Conservation (phyloP, 139 green algal genomes). For the Chlorella vulgaris region DNA sequence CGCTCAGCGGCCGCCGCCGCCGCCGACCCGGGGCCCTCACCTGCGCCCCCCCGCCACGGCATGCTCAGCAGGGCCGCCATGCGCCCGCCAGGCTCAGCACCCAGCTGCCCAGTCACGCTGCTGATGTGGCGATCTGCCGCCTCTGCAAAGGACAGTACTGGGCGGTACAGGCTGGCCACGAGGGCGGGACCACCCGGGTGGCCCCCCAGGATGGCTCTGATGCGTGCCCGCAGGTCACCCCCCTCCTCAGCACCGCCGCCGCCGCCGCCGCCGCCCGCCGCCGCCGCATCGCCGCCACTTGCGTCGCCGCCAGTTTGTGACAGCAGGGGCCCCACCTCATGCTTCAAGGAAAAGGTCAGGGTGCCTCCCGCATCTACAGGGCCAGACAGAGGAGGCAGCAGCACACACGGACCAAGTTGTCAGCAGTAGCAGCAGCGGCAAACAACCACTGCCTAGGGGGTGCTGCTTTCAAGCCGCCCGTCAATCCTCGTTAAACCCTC, state of each 20-base stretch:
- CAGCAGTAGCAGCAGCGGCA: too few species aligned
- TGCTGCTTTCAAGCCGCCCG: too few species aligned
- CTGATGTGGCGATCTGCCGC: conserved; percentile 24
- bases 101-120: not conserved
- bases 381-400: not conserved
- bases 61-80: conserved; percentile 31
- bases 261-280: not conserved
- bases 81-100: not conserved
- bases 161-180: conserved; percentile 51
- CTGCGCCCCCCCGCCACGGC: conserved; percentile 14
- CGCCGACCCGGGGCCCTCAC: too few species aligned
- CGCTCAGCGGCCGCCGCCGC: not conserved
- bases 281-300: not conserved
- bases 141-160: conserved; percentile 49
- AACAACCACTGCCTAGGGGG: too few species aligned
- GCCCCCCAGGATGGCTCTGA: conserved; percentile 30
- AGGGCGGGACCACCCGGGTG: conserved; percentile 43
- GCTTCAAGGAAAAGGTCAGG: conserved; percentile 50
- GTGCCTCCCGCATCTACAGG: not conserved
- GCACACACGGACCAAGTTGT: too few species aligned
- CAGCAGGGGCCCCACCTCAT: conserved; percentile 29
- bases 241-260: not conserved
- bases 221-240: conserved; percentile 19
- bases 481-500: too few species aligned
- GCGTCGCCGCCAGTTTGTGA: not conserved